These are phyloP conservation scores for Lablab purpureus DNA, from an alignment of 306 rosid species.

Conservation along the genomic window DNA sequence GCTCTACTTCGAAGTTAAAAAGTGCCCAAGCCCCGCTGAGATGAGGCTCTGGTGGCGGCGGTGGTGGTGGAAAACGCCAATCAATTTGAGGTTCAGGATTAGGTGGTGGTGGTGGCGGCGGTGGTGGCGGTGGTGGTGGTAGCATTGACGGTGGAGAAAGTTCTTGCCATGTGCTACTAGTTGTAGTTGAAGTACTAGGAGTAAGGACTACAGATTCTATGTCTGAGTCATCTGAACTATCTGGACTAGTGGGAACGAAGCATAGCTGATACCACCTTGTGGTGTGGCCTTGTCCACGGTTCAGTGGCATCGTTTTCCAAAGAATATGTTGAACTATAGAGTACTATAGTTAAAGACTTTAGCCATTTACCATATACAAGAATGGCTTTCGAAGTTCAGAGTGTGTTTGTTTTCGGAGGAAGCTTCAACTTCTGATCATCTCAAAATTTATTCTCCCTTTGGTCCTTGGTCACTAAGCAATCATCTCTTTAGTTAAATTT, in stretches of 20 bases:
- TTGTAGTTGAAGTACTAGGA: conserved; percentile 4
- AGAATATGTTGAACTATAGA: not conserved
- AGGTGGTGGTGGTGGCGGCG: not conserved
- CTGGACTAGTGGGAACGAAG: conserved; percentile 14
- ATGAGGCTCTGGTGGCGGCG: not conserved
- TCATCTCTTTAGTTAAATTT: not conserved
- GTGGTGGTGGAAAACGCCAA: not conserved
- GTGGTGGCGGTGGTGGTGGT: not conserved
- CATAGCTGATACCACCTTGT: conserved; percentile 45
- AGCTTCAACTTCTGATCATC: conserved; percentile 37
- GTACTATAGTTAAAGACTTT: not conserved
- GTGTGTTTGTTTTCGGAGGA: not conserved
- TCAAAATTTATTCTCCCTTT: not conserved
- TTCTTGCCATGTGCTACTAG: conserved; percentile 23
- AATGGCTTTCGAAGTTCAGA: not conserved
- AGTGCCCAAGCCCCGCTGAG: no score
- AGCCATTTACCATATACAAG: not conserved
- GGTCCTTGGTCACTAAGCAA: conserved; percentile 45
- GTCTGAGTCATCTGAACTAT: conserved; percentile 51
- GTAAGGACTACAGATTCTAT: conserved; percentile 29
- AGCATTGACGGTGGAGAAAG: not conserved
- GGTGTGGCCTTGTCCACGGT: conserved; percentile 27
- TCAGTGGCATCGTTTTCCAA: conserved; percentile 33
- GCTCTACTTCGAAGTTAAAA: not conserved
- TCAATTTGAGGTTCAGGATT: not conserved